phyloP scores from a whole-genome alignment of 192 early-diverging fungal species.

The Mortierella alpina region DNA sequence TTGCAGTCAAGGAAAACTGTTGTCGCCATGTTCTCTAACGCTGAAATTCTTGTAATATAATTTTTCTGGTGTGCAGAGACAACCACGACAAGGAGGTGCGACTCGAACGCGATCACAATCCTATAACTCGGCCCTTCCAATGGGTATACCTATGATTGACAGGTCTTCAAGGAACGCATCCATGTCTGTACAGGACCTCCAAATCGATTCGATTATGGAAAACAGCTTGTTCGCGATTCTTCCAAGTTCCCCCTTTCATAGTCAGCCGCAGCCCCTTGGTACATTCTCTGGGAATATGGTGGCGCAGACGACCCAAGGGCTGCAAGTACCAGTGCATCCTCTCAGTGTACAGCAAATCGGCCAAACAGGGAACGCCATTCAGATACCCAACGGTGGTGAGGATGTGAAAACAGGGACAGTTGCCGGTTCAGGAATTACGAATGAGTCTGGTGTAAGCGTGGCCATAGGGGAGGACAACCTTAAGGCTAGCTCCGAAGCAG shows the following conservation, averaged over 20 bases:
- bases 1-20: no score
- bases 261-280: background rate
- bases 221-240: constrained; percentile 26
- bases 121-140: constrained; percentile 34
- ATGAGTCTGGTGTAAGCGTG: no score
- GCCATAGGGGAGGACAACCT: no score
- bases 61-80: constrained; percentile 1
- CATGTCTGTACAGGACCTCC: constrained; percentile 3
- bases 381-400: background rate
- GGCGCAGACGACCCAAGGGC: background rate
- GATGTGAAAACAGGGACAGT: no score
- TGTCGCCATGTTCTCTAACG: no score
- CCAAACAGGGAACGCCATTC: background rate
- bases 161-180: constrained; percentile 3
- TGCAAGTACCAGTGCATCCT: constrained; percentile 8
- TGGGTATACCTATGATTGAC: constrained; percentile 15
- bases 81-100: constrained; percentile 17
- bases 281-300: background rate
- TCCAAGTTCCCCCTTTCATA: constrained; percentile 5
- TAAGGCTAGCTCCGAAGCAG: no score
- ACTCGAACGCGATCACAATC: constrained; percentile 37
- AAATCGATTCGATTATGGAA: constrained; percentile 32
- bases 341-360: constrained; percentile 5
- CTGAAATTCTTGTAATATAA: no score
- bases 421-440: no score